Percentiles rank a stretch among this genome's conserved stretches.
Conservation (phyloP, 2,329 filamentous ascomycete species). For the Peltaster fructicola region DNA sequence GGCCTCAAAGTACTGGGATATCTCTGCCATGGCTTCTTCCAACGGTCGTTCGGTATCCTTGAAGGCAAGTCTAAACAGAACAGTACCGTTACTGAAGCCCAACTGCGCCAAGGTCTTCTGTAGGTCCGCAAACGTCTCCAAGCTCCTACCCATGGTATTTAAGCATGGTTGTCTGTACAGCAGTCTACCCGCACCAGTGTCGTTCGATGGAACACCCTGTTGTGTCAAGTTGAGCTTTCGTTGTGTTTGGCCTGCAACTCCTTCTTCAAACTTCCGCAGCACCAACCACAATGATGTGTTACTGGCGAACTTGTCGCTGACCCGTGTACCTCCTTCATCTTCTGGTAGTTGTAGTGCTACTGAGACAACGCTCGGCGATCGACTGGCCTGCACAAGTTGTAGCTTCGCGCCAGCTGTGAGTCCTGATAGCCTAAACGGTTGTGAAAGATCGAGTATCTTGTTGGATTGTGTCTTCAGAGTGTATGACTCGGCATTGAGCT, state of each 20-base stretch:
- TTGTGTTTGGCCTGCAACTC: slow-evolving; percentile 33
- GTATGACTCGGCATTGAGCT: slow-evolving; percentile 53
- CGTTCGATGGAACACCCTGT: slow-evolving; percentile 49
- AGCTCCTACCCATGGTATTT: slow-evolving; percentile 64
- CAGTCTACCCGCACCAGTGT: slow-evolving; percentile 49
- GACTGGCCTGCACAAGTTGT: slow-evolving; percentile 74
- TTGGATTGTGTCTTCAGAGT: slow-evolving; percentile 77
- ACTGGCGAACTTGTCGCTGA: slow-evolving; percentile 75
- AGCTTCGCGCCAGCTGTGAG: slow-evolving; percentile 76
- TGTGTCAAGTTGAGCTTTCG: slow-evolving; percentile 65
- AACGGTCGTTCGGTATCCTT: slow-evolving; percentile 59
- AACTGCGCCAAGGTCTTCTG: slow-evolving; percentile 80
- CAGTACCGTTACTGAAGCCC: slow-evolving; percentile 70
- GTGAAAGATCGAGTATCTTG: slow-evolving; percentile 69
- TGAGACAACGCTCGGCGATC: slow-evolving; percentile 68
- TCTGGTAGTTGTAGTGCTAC: slow-evolving; percentile 75
- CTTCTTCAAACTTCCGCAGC: slow-evolving; percentile 75
- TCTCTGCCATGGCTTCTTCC: slow-evolving; percentile 70
- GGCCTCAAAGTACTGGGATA: slow-evolving; percentile 59
- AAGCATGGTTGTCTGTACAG: slow-evolving; percentile 78
- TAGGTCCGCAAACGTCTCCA: slow-evolving; percentile 60
- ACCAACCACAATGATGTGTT: slow-evolving; percentile 80
- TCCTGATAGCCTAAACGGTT: slow-evolving; percentile 67
- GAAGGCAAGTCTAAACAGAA: slow-evolving; percentile 62
- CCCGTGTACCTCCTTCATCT: slow-evolving; percentile 51